phyloP scores from a whole-genome alignment of 305 asterid genomes.

The Fraxinus albicans region DNA sequence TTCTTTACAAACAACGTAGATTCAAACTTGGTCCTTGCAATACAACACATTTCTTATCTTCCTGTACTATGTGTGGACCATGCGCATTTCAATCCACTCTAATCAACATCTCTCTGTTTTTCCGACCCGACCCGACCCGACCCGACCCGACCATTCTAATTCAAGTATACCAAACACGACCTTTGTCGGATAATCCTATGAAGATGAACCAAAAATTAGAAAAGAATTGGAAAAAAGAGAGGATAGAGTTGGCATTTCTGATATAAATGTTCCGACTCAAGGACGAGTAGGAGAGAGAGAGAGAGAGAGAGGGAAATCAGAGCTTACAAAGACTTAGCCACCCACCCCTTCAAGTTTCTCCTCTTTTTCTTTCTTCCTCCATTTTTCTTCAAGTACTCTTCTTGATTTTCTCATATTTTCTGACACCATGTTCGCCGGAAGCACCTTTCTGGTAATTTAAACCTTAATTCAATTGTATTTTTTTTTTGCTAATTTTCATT shows the following conservation, averaged over 20 bases:
- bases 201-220: background rate
- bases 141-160: background rate
- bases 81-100: background rate
- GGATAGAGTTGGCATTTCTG: background rate
- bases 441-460: constrained; percentile 53
- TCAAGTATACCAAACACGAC: background rate
- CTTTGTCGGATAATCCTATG: background rate
- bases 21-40: background rate
- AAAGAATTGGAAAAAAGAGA: background rate
- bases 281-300: constrained; percentile 11
- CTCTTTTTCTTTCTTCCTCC: constrained; percentile 4
- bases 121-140: background rate
- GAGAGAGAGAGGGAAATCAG: background rate
- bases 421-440: constrained; percentile 63
- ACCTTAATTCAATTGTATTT: background rate
- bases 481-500: background rate
- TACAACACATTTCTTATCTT: background rate
- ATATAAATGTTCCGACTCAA: background rate
- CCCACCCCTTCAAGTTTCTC: background rate
- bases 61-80: background rate
- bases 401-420: background rate
- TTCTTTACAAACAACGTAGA: background rate
- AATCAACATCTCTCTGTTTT: background rate
- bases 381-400: background rate
- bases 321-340: background rate